Percentiles rank a stretch among this genome's conserved stretches.
Conservation (phyloP, 129 eudicot species). For the Silybum marianum region DNA sequence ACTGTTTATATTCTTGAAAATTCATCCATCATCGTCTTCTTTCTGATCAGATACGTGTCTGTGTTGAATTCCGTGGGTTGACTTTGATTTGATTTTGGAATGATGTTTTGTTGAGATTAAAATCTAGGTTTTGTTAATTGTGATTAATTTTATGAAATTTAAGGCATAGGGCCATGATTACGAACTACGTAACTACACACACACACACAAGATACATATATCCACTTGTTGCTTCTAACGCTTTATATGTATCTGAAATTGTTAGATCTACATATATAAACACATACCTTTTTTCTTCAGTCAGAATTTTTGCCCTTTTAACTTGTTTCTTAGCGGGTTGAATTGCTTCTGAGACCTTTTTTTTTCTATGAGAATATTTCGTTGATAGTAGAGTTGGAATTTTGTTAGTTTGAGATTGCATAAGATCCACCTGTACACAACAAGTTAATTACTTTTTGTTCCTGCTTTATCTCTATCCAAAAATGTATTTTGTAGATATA, state of each 20-base stretch:
- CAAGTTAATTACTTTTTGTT: background rate
- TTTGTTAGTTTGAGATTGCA: background rate
- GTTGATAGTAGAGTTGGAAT: background rate
- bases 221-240: background rate
- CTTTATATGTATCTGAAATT: slow-evolving; percentile 11
- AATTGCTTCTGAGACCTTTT: background rate
- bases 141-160: slow-evolving; percentile 2
- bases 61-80: slow-evolving; percentile 15
- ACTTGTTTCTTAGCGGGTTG: background rate
- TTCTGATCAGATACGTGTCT: background rate
- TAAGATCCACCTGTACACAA: background rate
- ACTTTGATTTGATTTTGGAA: slow-evolving; percentile 10
- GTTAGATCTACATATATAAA: slow-evolving; percentile 32
- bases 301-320: background rate
- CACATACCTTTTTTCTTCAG: background rate
- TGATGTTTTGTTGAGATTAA: slow-evolving; percentile 1
- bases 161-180: background rate
- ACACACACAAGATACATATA: background rate
- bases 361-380: no score
- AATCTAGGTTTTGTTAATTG: slow-evolving; percentile 15
- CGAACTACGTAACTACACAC: background rate
- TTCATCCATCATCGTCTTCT: background rate
- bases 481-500: background rate
- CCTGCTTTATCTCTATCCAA: background rate
- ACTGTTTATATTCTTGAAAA: background rate